Base-by-base conservation (phyloP, 1,284 basidiomycete genomes). In the Leccinum insigne region DNA sequence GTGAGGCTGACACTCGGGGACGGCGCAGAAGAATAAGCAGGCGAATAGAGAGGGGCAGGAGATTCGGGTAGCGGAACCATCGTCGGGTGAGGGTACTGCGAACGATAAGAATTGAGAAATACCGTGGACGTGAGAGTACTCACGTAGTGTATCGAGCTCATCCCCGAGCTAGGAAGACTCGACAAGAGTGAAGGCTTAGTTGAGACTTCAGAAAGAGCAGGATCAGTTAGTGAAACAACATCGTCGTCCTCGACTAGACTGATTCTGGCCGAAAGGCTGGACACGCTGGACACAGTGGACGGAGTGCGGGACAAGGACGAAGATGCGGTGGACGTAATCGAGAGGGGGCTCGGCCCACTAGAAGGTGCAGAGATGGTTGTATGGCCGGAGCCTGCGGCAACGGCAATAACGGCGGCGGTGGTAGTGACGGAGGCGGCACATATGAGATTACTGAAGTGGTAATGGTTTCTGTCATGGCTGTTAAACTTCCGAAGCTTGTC, bases 131-230 rank as follows among this genome's bases (percentile, higher is more conserved):
- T 10, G n/a, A 78, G 77, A 73, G 32, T 68, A 65, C 75, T 72
- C 64, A 74, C 75, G 40, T 68, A 70, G 52, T 77, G 78, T 1
- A 82, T 80, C 21, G 79, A 69, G 13, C 63, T 61, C 9, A 65
- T 47, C 32, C 68, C 70, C 14, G 61, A 69, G 68, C 63, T 73
- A 49, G 21, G 73, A 63, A 73, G 66, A 62, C 40, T 80, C 2
- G 82, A 83, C 35, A 90, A 75, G 61, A 91, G 76, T 1, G 86
- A 85, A 7, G 88, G 86, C 69, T 83, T 82, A 0, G 88, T 88
- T 10, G 83, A 78, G 23, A 77, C 70, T 58, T 77, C 75, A 49
- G 73, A 71, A 18, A 65, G 62, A 21, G 67, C 61, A 1, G 70
- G 69, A 21, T 81, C 81, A 26, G 49, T 58, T 42, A 73, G 29